Conservation (phyloP, 192 early-diverging fungal genomes). For the Martensiomyces pterosporus region DNA sequence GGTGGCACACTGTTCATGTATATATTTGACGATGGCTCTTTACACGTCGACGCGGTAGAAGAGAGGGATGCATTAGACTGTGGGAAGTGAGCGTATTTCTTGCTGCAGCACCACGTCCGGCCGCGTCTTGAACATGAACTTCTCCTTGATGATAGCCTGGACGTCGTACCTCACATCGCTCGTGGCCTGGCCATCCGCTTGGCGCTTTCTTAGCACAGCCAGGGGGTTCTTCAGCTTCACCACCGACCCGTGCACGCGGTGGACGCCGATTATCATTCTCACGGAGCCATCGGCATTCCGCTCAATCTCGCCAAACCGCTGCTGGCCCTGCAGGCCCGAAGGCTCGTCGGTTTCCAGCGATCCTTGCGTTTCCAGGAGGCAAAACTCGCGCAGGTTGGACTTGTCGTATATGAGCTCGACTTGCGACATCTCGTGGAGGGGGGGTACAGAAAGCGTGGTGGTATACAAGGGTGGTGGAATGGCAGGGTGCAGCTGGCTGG, state of each 20-base stretch:
- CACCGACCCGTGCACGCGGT: constrained; percentile 28
- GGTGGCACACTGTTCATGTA: no score
- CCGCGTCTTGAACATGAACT: constrained; percentile 43
- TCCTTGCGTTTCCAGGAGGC: constrained; percentile 42
- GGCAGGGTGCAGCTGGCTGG: no score
- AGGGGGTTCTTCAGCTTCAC: constrained; percentile 35
- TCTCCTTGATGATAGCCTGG: constrained; percentile 39
- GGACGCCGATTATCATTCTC: constrained; percentile 36
- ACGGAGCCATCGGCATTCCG: constrained; percentile 22
- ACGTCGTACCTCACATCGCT: constrained; percentile 12
- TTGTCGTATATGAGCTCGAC: constrained; percentile 31
- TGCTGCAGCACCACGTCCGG: constrained; percentile 36
- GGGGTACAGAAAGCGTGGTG: no score
- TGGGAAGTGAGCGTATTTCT: neutral
- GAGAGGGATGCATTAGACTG: no score
- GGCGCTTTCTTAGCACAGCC: constrained; percentile 25
- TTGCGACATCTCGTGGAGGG: no score
- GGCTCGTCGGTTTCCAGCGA: constrained; percentile 38
- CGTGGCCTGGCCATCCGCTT: neutral
- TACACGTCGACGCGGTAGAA: no score
- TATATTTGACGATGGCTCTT: no score
- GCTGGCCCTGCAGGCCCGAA: constrained; percentile 36
- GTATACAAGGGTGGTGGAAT: no score
- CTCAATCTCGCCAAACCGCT: constrained; percentile 35
- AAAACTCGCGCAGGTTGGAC: constrained; percentile 27